phyloP scores from a whole-genome alignment of 75 land plant species.

The Sequoiadendron giganteum region DNA sequence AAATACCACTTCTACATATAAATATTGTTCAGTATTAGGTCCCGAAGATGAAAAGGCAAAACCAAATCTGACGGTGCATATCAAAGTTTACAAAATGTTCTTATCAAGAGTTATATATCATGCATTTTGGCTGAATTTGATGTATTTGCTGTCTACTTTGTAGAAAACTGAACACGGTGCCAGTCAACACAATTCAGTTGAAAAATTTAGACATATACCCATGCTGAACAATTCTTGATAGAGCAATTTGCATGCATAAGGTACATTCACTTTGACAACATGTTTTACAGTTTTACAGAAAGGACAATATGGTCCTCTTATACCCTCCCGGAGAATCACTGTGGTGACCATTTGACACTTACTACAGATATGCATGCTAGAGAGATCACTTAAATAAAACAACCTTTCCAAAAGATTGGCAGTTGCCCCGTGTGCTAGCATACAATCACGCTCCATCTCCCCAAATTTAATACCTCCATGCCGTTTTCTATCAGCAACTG shows the following conservation, averaged over 20 bases:
- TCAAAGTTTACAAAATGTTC: background rate
- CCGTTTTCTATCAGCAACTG: slow-evolving; percentile 64
- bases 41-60: background rate
- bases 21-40: background rate
- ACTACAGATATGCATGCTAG: slow-evolving; percentile 62
- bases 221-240: slow-evolving; percentile 83
- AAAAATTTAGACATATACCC: slow-evolving; percentile 71
- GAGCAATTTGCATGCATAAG: slow-evolving; percentile 85
- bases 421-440: slow-evolving; percentile 88
- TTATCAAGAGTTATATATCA: background rate
- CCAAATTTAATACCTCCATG: slow-evolving; percentile 89
- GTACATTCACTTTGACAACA: slow-evolving; percentile 62
- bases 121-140: background rate
- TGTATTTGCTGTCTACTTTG: background rate
- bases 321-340: slow-evolving; percentile 37
- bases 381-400: slow-evolving; percentile 73
- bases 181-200: slow-evolving; percentile 47
- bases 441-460: slow-evolving; percentile 91
- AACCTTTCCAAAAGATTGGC: slow-evolving; percentile 75
- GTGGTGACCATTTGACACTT: slow-evolving; percentile 51
- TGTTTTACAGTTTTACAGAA: slow-evolving; percentile 60
- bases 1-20: background rate
- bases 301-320: slow-evolving; percentile 55
- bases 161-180: background rate
- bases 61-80: background rate